These are phyloP conservation scores for Acer yangbiense DNA, from an alignment of 345 rosid species.

Conservation along the genomic window DNA sequence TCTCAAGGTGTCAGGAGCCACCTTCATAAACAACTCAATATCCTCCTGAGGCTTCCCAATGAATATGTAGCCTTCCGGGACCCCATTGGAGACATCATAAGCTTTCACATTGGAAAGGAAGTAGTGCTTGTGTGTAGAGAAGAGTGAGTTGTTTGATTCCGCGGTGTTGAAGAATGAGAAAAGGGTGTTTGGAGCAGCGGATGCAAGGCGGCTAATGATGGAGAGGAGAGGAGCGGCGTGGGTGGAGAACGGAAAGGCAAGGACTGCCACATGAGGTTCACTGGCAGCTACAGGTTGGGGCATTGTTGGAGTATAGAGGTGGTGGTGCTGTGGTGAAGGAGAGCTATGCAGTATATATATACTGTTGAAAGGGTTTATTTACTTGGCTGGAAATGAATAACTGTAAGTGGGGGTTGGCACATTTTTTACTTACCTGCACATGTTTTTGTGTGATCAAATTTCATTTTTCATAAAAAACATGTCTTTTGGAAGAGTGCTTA, in stretches of 20 bases:
- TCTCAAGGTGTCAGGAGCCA: constrained; percentile 34
- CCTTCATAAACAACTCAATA: constrained; percentile 41
- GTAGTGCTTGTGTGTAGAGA: constrained; percentile 9
- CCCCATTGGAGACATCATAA: constrained; percentile 33
- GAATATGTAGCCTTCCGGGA: constrained; percentile 29
- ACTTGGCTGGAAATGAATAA: not conserved
- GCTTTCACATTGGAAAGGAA: constrained; percentile 24
- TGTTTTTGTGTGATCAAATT: not conserved
- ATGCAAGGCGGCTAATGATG: constrained; percentile 34
- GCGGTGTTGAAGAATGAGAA: constrained; percentile 45
- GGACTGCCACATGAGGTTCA: constrained; percentile 35
- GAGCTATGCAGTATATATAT: not conserved
- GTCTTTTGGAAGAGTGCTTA: not conserved
- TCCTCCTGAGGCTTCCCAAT: constrained; percentile 35
- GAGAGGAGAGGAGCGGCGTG: constrained; percentile 44
- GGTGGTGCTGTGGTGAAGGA: not conserved
- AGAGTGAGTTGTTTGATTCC: constrained; percentile 14
- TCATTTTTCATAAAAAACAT: not conserved
- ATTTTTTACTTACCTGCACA: not conserved
- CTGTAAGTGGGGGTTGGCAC: not conserved
- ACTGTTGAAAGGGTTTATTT: too few relatives aligned
- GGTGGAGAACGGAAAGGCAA: constrained; percentile 48
- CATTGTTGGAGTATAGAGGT: not conserved
- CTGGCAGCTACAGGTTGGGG: not conserved
- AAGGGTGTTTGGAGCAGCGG: constrained; percentile 25